These are phyloP conservation scores for Fusarium zealandicum DNA, from an alignment of 2,329 filamentous ascomycete species.

Conservation along the genomic window DNA sequence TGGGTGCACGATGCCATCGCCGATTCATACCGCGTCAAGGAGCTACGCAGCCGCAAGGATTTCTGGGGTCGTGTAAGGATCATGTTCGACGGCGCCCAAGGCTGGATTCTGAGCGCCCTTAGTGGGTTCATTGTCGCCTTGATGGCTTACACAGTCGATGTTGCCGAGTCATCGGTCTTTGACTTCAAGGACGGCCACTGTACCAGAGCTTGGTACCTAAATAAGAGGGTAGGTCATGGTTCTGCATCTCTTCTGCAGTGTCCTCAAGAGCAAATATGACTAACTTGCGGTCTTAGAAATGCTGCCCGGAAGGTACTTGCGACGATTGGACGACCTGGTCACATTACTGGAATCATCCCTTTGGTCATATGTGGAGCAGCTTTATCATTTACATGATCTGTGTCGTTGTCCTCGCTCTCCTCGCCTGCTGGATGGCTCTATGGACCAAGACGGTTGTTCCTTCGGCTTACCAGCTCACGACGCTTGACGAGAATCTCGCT, in stretches of 20 bases:
- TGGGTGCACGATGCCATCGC: conserved; percentile 98
- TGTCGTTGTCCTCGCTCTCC: conserved; percentile 72
- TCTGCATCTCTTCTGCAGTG: too few relatives aligned
- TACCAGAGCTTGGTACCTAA: conserved; percentile 71
- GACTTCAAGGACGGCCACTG: conserved; percentile 94
- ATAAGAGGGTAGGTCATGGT: conserved; percentile 64
- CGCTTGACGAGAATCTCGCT: conserved; percentile 89
- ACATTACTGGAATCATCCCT: conserved; percentile 54
- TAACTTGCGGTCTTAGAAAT: conserved; percentile 50
- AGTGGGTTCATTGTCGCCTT: conserved; percentile 86
- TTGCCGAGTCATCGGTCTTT: conserved; percentile 84
- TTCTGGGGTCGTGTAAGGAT: conserved; percentile 80
- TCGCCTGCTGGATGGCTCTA: conserved; percentile 81
- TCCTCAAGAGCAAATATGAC: neutral
- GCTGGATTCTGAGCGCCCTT: conserved; percentile 91
- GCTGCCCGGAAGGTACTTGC: conserved; percentile 63
- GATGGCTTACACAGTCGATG: conserved; percentile 87
- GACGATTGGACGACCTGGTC: conserved; percentile 66
- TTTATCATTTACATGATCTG: conserved; percentile 77
- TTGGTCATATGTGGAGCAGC: conserved; percentile 70
- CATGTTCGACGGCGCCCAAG: conserved; percentile 86
- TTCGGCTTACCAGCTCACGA: conserved; percentile 84
- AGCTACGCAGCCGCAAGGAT: conserved; percentile 81
- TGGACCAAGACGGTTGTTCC: conserved; percentile 94
- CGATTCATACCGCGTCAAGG: conserved; percentile 88